phyloP scores from a whole-genome alignment of 257 asterid species.

The Perilla frutescens region DNA sequence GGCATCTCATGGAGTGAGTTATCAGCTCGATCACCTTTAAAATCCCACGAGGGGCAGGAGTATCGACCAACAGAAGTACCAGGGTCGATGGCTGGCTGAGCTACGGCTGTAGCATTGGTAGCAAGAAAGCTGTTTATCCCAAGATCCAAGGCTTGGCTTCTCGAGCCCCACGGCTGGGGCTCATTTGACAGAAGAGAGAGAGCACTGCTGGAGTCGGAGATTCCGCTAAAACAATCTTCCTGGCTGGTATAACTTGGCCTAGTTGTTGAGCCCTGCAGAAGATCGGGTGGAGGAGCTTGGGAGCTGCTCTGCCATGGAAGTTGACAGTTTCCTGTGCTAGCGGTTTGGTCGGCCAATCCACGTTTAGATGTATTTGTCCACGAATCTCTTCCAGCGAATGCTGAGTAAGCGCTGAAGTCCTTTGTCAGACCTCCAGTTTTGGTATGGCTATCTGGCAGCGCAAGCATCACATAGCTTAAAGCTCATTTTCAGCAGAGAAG shows the following conservation, averaged over 20 bases:
- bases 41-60: conserved; percentile 56
- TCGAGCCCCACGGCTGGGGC: conserved; percentile 70
- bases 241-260: conserved; percentile 44
- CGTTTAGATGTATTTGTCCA: conserved; percentile 54
- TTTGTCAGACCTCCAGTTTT: conserved; percentile 64
- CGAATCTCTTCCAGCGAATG: conserved; percentile 47
- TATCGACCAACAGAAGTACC: conserved; percentile 48
- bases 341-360: conserved; percentile 46
- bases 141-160: conserved; percentile 56
- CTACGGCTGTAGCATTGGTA: conserved; percentile 43
- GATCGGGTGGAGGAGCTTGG: conserved; percentile 50
- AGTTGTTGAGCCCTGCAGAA: conserved; percentile 48
- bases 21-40: conserved; percentile 46
- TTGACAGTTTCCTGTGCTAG: conserved; percentile 48
- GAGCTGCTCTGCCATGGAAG: conserved; percentile 65
- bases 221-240: conserved; percentile 53
- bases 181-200: conserved; percentile 98
- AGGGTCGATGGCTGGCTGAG: conserved; percentile 52
- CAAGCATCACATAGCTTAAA: neutral
- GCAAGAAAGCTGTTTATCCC: conserved; percentile 47
- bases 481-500: neutral
- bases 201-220: conserved; percentile 70
- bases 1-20: conserved; percentile 50
- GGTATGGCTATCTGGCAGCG: conserved; percentile 54
- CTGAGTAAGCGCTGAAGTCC: conserved; percentile 68